A percentile compares a stretch with the other conserved stretches of the same genome.
Evolutionary conservation across 495 filamentous ascomycete species (phyloP).

Genomic region (Penicillium antarcticum): DNA sequence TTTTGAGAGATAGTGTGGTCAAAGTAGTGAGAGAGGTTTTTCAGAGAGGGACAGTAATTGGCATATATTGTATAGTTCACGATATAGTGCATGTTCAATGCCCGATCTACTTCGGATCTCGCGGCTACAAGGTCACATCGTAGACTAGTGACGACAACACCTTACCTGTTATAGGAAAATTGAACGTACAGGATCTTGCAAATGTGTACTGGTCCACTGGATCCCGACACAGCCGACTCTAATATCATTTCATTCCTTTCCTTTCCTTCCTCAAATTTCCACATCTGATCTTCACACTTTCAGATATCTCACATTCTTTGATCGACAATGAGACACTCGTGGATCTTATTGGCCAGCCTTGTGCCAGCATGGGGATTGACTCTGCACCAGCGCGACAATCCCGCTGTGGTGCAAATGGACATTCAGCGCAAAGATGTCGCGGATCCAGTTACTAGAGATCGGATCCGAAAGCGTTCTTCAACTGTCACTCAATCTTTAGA

Average conservation of each 20-base stretch:
- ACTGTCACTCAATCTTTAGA: conserved; percentile 34
- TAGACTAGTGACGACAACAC: conserved; percentile 8
- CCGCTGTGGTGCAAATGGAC: conserved; percentile 36
- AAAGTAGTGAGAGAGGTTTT: no score
- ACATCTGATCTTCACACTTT: background rate
- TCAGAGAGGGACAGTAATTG: no score
- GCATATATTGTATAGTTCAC: no score
- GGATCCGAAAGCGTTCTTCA: conserved; percentile 32
- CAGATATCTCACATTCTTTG: conserved; percentile 1
- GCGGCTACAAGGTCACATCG: no score
- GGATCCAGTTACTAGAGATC: conserved; percentile 33
- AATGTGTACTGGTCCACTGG: no score
- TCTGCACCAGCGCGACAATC: conserved; percentile 30
- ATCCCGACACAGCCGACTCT: background rate
- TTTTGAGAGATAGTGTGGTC: no score
- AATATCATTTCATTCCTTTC: background rate
- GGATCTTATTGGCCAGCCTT: conserved; percentile 17
- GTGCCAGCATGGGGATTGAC: conserved; percentile 20
- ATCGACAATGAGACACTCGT: conserved; percentile 18
- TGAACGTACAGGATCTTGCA: no score
- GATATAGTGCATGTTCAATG: no score
- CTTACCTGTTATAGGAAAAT: no score
- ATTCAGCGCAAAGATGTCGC: conserved; percentile 35
- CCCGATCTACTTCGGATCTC: no score
- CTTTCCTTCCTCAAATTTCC: background rate